Evolutionary conservation across 1,284 basidiomycete species (phyloP).

Genomic region (Trichosporon inkin): DNA sequence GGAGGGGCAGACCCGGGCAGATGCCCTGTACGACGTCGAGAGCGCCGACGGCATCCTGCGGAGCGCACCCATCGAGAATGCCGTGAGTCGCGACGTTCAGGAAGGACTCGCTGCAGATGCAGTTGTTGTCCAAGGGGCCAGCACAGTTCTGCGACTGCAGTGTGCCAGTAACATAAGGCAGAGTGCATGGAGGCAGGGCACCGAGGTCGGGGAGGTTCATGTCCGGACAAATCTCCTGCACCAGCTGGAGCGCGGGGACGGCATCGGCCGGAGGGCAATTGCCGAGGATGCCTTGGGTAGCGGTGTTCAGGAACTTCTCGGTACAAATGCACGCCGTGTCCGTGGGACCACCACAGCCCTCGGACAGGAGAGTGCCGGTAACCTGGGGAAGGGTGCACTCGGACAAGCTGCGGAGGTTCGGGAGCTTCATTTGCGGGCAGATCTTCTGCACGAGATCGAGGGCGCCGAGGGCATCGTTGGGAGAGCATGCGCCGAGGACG

Average conservation of each 20-base stretch:
- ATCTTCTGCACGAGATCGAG: conserved; percentile 6
- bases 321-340: conserved; percentile 13
- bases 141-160: neutral
- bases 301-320: neutral
- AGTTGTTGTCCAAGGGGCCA: conserved; percentile 9
- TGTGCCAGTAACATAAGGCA: conserved; percentile 5
- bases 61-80: neutral
- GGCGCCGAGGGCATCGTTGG: neutral
- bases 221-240: conserved; percentile 9
- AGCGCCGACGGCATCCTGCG: neutral
- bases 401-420: neutral
- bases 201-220: conserved; percentile 9
- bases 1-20: conserved; percentile 5
- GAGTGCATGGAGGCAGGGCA: neutral
- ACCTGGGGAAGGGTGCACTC: neutral
- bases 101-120: conserved; percentile 10
- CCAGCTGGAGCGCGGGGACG: conserved; percentile 2
- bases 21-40: neutral
- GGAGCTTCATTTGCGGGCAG: conserved; percentile 10
- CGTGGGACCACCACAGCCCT: neutral
- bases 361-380: neutral
- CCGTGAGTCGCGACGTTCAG: neutral
- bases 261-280: conserved; percentile 3
- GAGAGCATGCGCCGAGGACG: no score
- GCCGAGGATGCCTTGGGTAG: neutral